Conservation (phyloP, 179 eudicot species). For the Camellia oleifera region DNA sequence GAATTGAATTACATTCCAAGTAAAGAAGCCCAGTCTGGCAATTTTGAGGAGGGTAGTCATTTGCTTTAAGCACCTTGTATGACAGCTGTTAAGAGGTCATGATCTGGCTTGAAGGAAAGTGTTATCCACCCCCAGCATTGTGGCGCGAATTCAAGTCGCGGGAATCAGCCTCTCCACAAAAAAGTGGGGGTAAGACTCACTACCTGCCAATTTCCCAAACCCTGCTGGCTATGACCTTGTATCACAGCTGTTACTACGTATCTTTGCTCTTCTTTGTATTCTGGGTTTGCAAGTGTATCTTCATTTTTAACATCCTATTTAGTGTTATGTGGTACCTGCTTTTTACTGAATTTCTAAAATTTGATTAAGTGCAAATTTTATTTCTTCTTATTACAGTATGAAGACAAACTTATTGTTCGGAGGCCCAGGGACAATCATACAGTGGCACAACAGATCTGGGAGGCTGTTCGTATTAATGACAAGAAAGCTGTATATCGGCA, state of each 20-base stretch:
- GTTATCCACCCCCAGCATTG: no score
- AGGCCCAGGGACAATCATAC: slow-evolving; percentile 50
- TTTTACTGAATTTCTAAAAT: not conserved
- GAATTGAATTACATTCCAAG: not conserved
- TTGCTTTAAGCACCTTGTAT: not conserved
- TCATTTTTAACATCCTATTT: not conserved
- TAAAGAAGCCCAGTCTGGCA: not conserved
- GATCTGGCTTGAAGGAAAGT: no score
- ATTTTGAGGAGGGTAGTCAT: not conserved
- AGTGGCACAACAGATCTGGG: slow-evolving; percentile 82
- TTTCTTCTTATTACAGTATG: slow-evolving; percentile 59
- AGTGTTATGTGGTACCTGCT: not conserved
- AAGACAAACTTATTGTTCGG: slow-evolving; percentile 75
- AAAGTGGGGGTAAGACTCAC: no score
- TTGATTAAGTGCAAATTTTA: not conserved
- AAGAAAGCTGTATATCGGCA: slow-evolving; percentile 80
- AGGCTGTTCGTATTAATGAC: slow-evolving; percentile 81
- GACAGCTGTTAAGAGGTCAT: not conserved
- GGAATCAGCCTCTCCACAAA: no score
- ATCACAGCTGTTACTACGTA: no score
- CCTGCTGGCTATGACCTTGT: no score
- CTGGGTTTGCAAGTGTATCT: not conserved
- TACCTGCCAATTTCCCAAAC: no score
- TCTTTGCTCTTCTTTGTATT: not conserved
- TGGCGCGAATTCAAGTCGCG: no score